Conservation (phyloP, 2,329 filamentous ascomycete genomes). For the Exophiala phaeomuriformis region DNA sequence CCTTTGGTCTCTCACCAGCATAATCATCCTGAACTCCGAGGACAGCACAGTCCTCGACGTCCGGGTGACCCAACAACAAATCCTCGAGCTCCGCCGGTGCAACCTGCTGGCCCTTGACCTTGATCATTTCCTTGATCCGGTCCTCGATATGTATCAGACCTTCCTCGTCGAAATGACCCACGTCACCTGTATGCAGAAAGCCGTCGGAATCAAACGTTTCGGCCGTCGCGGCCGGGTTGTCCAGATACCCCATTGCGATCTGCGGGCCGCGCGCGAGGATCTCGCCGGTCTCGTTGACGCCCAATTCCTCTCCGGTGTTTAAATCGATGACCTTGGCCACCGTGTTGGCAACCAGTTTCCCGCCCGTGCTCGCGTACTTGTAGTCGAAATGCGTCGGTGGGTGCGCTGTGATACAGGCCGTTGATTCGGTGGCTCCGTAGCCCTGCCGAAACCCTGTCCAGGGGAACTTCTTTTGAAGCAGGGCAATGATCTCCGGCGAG, state of each 20-base stretch:
- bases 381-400: conserved; percentile 51
- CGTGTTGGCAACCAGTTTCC: conserved; percentile 50
- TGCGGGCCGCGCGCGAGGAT: conserved; percentile 72
- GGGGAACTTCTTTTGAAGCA: conserved; percentile 51
- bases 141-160: conserved; percentile 43
- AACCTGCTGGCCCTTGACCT: conserved; percentile 56
- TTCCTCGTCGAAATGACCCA: conserved; percentile 52
- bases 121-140: conserved; percentile 49
- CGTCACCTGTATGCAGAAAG: conserved; percentile 58
- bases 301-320: conserved; percentile 41
- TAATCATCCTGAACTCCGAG: conserved; percentile 60
- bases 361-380: conserved; percentile 45
- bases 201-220: conserved; percentile 59
- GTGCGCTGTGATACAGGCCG: conserved; percentile 56
- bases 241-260: conserved; percentile 69
- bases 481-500: conserved; percentile 50
- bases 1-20: conserved; percentile 54
- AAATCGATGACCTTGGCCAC: conserved; percentile 51
- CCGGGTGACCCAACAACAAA: conserved; percentile 48
- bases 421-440: conserved; percentile 64
- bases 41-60: conserved; percentile 59
- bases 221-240: conserved; percentile 61
- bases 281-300: conserved; percentile 48
- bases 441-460: conserved; percentile 57
- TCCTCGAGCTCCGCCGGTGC: conserved; percentile 56